A percentile compares a stretch with the other conserved stretches of the same genome.
Conservation (phyloP, 257 asterid species). For the Solanum neorickii region DNA sequence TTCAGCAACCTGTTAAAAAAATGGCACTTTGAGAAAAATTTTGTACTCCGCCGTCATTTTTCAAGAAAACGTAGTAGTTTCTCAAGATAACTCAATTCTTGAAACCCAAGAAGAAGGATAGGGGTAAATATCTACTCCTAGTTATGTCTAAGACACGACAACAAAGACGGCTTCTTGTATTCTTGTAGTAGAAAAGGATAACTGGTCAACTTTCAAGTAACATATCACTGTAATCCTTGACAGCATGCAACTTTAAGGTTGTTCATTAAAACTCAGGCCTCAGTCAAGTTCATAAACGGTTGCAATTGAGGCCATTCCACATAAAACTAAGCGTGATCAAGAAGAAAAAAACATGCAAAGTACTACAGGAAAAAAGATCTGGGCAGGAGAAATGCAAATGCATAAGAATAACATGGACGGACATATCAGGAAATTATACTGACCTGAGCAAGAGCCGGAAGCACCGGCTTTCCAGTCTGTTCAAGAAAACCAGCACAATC, state of each 20-base stretch:
- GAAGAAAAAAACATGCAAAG: neutral
- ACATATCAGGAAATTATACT: neutral
- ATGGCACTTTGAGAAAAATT: neutral
- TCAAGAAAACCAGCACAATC: slow-evolving; percentile 93
- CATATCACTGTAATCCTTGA: neutral
- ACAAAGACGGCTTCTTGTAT: neutral
- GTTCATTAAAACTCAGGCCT: neutral
- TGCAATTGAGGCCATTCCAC: neutral
- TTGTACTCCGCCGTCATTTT: neutral
- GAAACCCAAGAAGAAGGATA: neutral
- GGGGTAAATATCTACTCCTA: neutral
- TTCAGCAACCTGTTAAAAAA: slow-evolving; percentile 66
- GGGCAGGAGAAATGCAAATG: neutral
- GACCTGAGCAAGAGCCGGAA: slow-evolving; percentile 97
- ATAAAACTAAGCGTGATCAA: neutral
- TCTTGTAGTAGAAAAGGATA: neutral
- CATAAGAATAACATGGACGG: neutral
- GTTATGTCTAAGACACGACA: neutral
- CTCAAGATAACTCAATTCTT: neutral
- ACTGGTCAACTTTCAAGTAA: neutral
- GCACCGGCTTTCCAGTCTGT: slow-evolving; percentile 64
- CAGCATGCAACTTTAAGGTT: neutral
- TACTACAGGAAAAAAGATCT: neutral
- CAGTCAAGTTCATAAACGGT: neutral
- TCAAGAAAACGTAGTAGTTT: neutral